phyloP scores from a whole-genome alignment of 768 basidiomycete species.

The Leucocoprinus sp. region DNA sequence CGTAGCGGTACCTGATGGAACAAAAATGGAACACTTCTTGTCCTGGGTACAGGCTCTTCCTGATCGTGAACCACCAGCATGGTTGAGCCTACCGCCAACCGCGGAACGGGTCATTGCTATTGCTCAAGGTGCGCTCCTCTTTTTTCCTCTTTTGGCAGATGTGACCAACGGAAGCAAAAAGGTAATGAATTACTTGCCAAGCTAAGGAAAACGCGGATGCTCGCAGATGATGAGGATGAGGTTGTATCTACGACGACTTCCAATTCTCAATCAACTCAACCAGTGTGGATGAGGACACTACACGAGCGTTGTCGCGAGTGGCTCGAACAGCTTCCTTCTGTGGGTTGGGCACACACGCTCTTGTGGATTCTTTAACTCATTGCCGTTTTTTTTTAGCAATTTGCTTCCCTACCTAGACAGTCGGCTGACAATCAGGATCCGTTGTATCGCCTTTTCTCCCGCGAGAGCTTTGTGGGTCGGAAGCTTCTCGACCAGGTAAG shows the following conservation, averaged over 20 bases:
- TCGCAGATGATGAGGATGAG: conserved; percentile 86
- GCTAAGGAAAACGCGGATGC: conserved; percentile 86
- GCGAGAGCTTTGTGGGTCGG: conserved; percentile 76
- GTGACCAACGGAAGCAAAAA: conserved; percentile 22
- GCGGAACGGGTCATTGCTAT: conserved; percentile 90
- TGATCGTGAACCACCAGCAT: conserved; percentile 88
- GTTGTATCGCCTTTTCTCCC: conserved; percentile 78
- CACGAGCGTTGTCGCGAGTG: conserved; percentile 80
- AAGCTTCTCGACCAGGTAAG: conserved; percentile 74
- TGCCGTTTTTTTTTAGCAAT: conserved; percentile 34
- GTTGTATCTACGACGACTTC: conserved; percentile 42
- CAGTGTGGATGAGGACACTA: conserved; percentile 91
- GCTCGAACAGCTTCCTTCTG: conserved; percentile 68
- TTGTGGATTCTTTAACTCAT: conserved; percentile 5
- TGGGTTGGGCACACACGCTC: conserved; percentile 32
- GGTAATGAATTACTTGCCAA: conserved; percentile 79
- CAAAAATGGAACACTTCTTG: conserved; percentile 85
- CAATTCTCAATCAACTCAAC: conserved; percentile 62
- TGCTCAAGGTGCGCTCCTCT: conserved; percentile 61
- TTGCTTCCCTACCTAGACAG: conserved; percentile 58
- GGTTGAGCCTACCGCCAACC: conserved; percentile 88
- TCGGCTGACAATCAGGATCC: conserved; percentile 72
- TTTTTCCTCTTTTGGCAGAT: background rate
- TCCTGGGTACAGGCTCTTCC: conserved; percentile 85
- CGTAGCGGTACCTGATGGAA: conserved; percentile 81